Conservation (phyloP, 139 green algal genomes). For the Volvox africanus region DNA sequence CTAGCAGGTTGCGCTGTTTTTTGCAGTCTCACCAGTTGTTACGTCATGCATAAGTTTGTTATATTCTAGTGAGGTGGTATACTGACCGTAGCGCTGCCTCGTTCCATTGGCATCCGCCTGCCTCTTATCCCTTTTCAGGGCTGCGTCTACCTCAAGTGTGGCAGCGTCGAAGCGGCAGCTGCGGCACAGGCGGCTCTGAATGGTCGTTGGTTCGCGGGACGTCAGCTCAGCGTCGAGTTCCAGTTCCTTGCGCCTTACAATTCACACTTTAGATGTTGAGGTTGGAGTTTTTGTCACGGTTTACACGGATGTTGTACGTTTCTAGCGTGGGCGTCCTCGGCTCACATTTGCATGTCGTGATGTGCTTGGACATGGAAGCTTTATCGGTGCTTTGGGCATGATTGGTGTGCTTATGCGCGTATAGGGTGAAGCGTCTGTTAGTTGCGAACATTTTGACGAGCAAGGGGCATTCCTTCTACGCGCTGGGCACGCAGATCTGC, state of each 20-base stretch:
- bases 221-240: conserved; percentile 87
- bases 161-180: conserved; percentile 62
- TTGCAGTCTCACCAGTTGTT: too few relatives aligned
- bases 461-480: background rate
- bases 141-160: conserved; percentile 96
- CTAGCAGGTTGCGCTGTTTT: background rate
- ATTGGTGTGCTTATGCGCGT: background rate
- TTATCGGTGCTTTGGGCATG: background rate
- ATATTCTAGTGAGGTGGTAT: too few relatives aligned
- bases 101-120: background rate
- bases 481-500: too few relatives aligned
- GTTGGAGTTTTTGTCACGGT: background rate
- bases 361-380: background rate
- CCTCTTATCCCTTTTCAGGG: conserved; percentile 66
- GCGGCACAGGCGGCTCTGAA: conserved; percentile 86
- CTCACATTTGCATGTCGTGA: background rate
- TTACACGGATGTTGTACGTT: too few relatives aligned
- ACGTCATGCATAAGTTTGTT: too few relatives aligned
- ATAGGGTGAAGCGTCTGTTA: too few relatives aligned
- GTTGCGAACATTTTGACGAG: background rate
- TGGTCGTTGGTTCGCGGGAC: conserved; percentile 71
- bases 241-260: conserved; percentile 88
- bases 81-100: too few relatives aligned
- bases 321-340: background rate
- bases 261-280: conserved; percentile 71